These are phyloP conservation scores for Salix viminalis DNA, from an alignment of 345 rosid species.

Conservation along the genomic window DNA sequence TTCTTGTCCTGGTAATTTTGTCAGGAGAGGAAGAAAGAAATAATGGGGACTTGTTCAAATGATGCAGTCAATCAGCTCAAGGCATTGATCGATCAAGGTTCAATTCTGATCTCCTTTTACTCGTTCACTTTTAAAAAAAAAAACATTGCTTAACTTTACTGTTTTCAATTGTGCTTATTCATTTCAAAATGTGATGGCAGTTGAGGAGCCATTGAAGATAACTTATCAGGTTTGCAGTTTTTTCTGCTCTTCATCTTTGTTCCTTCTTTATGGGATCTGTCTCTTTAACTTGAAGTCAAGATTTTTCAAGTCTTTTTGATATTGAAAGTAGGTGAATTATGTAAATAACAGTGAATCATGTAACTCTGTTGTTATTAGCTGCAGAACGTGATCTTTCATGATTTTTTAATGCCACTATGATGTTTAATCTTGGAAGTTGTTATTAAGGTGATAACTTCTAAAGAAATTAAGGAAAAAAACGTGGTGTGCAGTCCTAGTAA, in stretches of 20 bases:
- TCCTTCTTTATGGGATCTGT: conserved; percentile 17
- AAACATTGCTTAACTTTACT: background rate
- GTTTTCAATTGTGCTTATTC: background rate
- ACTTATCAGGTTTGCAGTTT: conserved; percentile 51
- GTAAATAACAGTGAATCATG: background rate
- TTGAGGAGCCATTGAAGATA: conserved; percentile 52
- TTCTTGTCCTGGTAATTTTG: background rate
- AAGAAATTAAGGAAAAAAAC: background rate
- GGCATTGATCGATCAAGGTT: conserved; percentile 52
- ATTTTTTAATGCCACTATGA: background rate
- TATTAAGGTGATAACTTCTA: background rate
- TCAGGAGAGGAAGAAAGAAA: background rate
- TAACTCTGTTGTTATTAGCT: background rate
- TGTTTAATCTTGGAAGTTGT: background rate
- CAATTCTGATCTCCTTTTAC: background rate
- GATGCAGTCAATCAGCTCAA: conserved; percentile 53
- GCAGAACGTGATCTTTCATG: background rate
- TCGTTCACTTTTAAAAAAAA: background rate
- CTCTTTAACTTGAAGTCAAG: background rate
- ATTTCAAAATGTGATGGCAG: conserved; percentile 32
- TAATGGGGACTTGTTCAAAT: conserved; percentile 41
- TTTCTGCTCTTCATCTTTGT: background rate
- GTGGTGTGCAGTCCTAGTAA: background rate
- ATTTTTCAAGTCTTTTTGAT: background rate
- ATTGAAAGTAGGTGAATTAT: background rate